phyloP scores from a whole-genome alignment of 306 rosid species.

The Styphnolobium japonicum region DNA sequence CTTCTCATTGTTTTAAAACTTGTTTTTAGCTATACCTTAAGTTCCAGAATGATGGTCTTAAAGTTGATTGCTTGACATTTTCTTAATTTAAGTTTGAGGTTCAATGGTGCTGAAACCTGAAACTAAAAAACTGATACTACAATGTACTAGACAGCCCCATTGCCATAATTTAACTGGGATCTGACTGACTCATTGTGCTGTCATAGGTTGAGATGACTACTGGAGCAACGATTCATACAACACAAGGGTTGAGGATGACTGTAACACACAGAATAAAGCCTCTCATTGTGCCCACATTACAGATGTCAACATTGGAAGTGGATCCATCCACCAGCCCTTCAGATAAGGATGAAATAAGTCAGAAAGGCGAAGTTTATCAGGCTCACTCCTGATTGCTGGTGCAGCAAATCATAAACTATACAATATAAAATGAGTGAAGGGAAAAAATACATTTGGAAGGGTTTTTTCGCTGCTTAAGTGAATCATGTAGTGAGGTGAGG shows the following conservation, averaged over 20 bases:
- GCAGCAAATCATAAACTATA: neutral
- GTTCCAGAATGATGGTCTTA: neutral
- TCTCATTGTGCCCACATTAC: constrained; percentile 69
- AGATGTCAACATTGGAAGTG: constrained; percentile 42
- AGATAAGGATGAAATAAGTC: constrained; percentile 47
- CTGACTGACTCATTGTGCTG: constrained; percentile 11
- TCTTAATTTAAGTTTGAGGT: neutral
- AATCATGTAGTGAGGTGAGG: constrained; percentile 3
- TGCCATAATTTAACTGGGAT: neutral
- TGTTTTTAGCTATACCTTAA: neutral
- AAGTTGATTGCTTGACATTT: constrained; percentile 4
- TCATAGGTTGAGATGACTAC: constrained; percentile 92
- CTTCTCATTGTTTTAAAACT: neutral
- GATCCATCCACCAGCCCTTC: constrained; percentile 44
- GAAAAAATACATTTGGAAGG: neutral
- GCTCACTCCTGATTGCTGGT: constrained; percentile 33
- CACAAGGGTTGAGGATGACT: constrained; percentile 85
- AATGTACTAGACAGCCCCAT: neutral
- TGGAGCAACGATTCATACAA: constrained; percentile 96
- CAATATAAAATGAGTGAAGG: neutral
- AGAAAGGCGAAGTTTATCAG: constrained; percentile 52
- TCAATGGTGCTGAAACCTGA: neutral
- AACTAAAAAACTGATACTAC: neutral
- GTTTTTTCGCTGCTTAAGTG: neutral
- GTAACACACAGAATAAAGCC: constrained; percentile 79